Evolutionary conservation across 2,329 filamentous ascomycete species (phyloP).

Genomic region (Plenodomus biglobosus): DNA sequence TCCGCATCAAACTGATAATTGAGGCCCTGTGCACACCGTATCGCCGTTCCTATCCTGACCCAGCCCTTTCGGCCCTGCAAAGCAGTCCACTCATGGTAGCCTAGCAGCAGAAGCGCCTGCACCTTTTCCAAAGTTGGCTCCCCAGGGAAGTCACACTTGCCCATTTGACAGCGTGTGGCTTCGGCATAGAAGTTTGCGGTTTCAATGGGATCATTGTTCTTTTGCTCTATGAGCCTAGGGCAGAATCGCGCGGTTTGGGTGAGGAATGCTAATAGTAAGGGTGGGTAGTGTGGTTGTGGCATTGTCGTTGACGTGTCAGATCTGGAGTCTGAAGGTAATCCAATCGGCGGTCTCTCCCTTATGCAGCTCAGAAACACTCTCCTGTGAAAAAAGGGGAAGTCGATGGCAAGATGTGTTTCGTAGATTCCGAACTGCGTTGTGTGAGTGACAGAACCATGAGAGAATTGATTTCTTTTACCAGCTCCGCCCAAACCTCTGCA

Average conservation of each 20-base stretch:
- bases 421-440: constrained; percentile 62
- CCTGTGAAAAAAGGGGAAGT: constrained; percentile 71
- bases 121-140: constrained; percentile 62
- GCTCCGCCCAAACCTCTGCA: constrained; percentile 65
- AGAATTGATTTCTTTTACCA: constrained; percentile 43
- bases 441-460: constrained; percentile 4
- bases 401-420: constrained; percentile 69
- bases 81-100: constrained; percentile 71
- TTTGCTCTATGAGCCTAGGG: constrained; percentile 47
- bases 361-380: constrained; percentile 57
- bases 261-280: constrained; percentile 66
- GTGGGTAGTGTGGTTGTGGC: constrained; percentile 54
- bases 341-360: constrained; percentile 32
- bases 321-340: constrained; percentile 22
- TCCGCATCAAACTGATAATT: constrained; percentile 34
- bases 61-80: constrained; percentile 64
- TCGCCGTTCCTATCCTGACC: constrained; percentile 62
- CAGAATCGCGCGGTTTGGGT: constrained; percentile 71
- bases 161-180: constrained; percentile 55
- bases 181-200: constrained; percentile 65
- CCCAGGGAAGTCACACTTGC: constrained; percentile 8
- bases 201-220: constrained; percentile 14
- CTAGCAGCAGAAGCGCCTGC: constrained; percentile 70
- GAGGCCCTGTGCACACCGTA: constrained; percentile 58
- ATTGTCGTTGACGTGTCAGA: constrained; percentile 27